Base-by-base conservation (phyloP, 768 basidiomycete genomes). In the Mycena latifolia region DNA sequence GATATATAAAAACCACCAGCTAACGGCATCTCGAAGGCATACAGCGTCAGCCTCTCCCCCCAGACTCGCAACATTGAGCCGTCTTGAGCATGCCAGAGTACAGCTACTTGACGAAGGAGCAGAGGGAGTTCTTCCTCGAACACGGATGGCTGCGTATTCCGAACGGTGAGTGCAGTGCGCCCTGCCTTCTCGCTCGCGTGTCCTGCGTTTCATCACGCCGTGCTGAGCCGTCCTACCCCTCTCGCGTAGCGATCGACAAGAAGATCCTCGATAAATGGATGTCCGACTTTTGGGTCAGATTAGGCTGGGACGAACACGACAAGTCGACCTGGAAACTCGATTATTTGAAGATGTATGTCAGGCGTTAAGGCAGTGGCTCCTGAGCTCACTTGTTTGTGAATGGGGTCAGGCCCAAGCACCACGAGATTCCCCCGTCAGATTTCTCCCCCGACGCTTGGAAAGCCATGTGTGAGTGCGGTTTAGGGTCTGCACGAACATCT, bases 251-350 rank as follows among this genome's bases (percentile, higher is more conserved):
- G 48, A 64, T 64, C 28, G 55, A 64, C 50, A 64, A 57, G 55
- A 64, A 52, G 55, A 64, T 64, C 39, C 63, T 64, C 63, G 55
- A 64, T 55, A 52, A 64, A 64, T 64, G 63, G 63, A 64, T 64
- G 55, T 64, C 63, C 47, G 55, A 64, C 55, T 57, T 64, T 52
- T 64, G 63, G 63, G 63, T 64, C 55, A 56, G 63, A 64, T 18
- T 64, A 55, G 63, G 63, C 63, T 64, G 63, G 63, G 63, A 64
- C 50, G 55, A 64, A 33, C 48, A 57, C 29, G 63, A 64, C 55
- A 64, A 64, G 63, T 57, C 55, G 55, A 64, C 63, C 41, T 64
- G 63, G 55, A 64, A 64, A 57, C 28, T 64, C 55, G 63, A 64
- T 41, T 64, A 64, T 57, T 43, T 64, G 47, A 64, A 64, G 55